phyloP scores from a whole-genome alignment of 805 yeast genomes.

The Spathaspora sp. region DNA sequence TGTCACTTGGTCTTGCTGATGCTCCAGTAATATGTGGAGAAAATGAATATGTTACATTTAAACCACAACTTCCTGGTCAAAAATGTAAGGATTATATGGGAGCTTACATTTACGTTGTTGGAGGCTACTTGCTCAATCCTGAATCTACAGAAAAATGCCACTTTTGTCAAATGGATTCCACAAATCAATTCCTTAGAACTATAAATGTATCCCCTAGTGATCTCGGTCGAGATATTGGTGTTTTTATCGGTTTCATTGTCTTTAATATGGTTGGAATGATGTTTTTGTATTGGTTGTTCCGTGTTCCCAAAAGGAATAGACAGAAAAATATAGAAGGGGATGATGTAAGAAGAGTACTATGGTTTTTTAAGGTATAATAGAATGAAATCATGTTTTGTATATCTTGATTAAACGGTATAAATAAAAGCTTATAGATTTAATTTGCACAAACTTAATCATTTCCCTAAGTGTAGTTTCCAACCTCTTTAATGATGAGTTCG shows the following conservation, averaged over 20 bases:
- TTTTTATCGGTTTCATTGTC: constrained; percentile 21
- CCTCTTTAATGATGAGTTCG: too few relatives aligned
- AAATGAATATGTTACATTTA: constrained; percentile 19
- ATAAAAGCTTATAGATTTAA: not conserved
- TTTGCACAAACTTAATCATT: too few relatives aligned
- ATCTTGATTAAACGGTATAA: not conserved
- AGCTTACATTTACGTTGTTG: constrained; percentile 19
- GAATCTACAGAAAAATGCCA: constrained; percentile 16
- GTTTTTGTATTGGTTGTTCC: constrained; percentile 36
- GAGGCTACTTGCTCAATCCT: constrained; percentile 18
- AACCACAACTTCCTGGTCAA: constrained; percentile 15
- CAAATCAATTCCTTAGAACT: constrained; percentile 24
- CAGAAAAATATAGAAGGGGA: constrained; percentile 1
- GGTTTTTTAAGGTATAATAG: not conserved
- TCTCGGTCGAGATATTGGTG: constrained; percentile 27
- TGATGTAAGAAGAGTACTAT: not conserved
- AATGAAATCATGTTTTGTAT: not conserved
- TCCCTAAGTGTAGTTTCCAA: too few relatives aligned
- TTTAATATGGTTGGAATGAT: constrained; percentile 24
- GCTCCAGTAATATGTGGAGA: constrained; percentile 19
- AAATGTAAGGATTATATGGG: constrained; percentile 27
- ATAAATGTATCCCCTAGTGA: constrained; percentile 17
- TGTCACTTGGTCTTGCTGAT: constrained; percentile 27
- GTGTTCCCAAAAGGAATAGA: constrained; percentile 35
- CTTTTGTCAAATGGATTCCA: constrained; percentile 21